phyloP scores from a whole-genome alignment of 208 protist species.

The Giardia duodenalis region DNA sequence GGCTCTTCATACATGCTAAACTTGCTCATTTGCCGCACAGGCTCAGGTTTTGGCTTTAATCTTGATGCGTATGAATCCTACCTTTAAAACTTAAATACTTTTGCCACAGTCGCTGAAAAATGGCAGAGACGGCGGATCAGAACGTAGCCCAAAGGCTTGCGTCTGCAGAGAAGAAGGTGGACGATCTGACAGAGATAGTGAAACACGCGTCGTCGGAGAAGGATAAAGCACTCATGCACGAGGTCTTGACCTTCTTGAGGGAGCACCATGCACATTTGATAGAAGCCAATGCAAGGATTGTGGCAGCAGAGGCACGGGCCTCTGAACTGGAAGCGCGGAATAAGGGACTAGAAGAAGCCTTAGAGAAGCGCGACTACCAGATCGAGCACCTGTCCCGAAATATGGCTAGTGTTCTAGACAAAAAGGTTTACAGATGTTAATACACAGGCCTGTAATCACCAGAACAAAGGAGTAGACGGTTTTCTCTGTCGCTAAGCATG shows the following conservation, averaged over 20 bases:
- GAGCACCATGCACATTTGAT: neutral
- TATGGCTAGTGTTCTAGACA: neutral
- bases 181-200: neutral
- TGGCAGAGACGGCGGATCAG: neutral
- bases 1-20: neutral
- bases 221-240: neutral
- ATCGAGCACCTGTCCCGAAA: neutral
- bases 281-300: neutral
- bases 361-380: neutral
- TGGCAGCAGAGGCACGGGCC: neutral
- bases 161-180: neutral
- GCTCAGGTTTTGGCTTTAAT: too few relatives aligned
- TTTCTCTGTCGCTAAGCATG: too few relatives aligned
- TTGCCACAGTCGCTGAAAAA: too few relatives aligned
- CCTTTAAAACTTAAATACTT: too few relatives aligned
- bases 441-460: too few relatives aligned
- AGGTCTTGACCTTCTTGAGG: neutral
- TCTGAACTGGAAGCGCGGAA: neutral
- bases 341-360: neutral
- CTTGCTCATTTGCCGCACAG: neutral
- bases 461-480: too few relatives aligned
- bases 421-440: too few relatives aligned
- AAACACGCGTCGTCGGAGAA: neutral
- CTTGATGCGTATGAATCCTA: too few relatives aligned
- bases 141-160: neutral